phyloP scores from a whole-genome alignment of 257 asterid genomes.

The Scutellaria minor region DNA sequence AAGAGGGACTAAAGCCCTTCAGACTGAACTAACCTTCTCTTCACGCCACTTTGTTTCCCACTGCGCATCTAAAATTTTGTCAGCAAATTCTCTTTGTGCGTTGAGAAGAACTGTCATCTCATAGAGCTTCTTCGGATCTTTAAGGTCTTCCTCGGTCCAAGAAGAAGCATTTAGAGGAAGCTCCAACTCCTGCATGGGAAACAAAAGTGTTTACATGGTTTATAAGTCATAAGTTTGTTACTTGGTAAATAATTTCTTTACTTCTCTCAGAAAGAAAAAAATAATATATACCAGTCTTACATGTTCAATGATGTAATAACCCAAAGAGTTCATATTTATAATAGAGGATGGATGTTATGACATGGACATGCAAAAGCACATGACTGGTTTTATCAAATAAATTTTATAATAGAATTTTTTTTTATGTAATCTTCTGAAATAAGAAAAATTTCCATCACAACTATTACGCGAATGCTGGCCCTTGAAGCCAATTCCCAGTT shows the following conservation, averaged over 20 bases:
- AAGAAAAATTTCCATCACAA: not conserved
- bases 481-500: not conserved
- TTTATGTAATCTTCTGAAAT: not conserved
- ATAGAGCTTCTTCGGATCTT: slow-evolving; percentile 87
- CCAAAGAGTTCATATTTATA: no score
- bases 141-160: slow-evolving; percentile 83
- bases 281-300: no score
- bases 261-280: no score
- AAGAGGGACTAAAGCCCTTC: not conserved
- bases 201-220: not conserved
- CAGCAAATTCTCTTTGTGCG: slow-evolving; percentile 90
- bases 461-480: slow-evolving; percentile 17
- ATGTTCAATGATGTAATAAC: no score
- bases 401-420: not conserved
- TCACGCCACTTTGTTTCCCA: slow-evolving; percentile 97
- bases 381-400: not conserved
- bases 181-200: slow-evolving; percentile 67
- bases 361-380: slow-evolving; percentile 1
- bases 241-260: not conserved
- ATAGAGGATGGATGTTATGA: not conserved
- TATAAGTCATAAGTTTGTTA: not conserved
- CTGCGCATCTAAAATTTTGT: slow-evolving; percentile 76
- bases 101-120: slow-evolving; percentile 92
- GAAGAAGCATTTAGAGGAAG: slow-evolving; percentile 85
- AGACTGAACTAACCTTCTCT: slow-evolving; percentile 61